Conservation (phyloP, 2,329 filamentous ascomycete genomes). For the Penicillium verrucosum region DNA sequence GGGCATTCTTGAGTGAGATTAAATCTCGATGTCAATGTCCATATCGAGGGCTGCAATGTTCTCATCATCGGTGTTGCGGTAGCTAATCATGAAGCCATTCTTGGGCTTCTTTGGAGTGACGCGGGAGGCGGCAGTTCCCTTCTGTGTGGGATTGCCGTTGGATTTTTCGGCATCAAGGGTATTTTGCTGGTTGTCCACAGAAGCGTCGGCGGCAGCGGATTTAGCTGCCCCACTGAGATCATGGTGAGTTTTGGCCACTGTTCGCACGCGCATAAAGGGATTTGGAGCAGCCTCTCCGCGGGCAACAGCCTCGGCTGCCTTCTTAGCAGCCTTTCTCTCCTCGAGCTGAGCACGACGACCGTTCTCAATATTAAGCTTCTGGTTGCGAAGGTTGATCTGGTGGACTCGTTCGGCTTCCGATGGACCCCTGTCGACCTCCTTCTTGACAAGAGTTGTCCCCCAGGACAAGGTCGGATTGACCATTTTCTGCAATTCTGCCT, state of each 20-base stretch:
- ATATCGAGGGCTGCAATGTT: conserved; percentile 86
- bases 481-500: conserved; percentile 49
- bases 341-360: conserved; percentile 87
- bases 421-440: conserved; percentile 49
- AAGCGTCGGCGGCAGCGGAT: conserved; percentile 30
- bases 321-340: conserved; percentile 65
- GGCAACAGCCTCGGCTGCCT: conserved; percentile 59
- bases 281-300: conserved; percentile 59
- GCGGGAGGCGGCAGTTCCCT: conserved; percentile 45
- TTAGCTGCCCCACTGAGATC: conserved; percentile 46
- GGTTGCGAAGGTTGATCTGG: conserved; percentile 78
- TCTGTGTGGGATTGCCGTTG: conserved; percentile 49
- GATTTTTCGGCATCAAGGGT: conserved; percentile 52
- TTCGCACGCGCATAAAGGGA: conserved; percentile 60
- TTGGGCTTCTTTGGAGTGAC: conserved; percentile 38
- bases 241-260: conserved; percentile 65
- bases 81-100: conserved; percentile 62
- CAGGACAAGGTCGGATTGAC: conserved; percentile 66
- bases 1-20: conserved; percentile 11
- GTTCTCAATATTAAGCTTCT: conserved; percentile 77
- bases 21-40: conserved; percentile 88
- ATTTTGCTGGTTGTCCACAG: conserved; percentile 40
- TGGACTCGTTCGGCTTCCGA: conserved; percentile 79
- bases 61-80: conserved; percentile 84
- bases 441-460: conserved; percentile 62